phyloP scores from a whole-genome alignment of 2,329 filamentous ascomycete species.

The Penicillium brasilianum region DNA sequence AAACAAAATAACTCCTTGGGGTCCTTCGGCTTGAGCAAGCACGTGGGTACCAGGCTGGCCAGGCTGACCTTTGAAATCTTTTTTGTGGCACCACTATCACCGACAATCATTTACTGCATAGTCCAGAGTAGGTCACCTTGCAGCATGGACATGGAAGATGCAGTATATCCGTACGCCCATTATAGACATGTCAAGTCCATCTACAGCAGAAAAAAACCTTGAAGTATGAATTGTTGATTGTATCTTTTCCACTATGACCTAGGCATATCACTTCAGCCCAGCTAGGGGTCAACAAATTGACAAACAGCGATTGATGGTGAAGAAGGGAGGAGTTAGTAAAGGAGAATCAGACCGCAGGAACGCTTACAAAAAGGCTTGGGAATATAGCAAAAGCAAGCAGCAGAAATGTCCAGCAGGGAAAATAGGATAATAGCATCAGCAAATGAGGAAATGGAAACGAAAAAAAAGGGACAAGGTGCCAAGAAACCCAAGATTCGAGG shows the following conservation, averaged over 20 bases:
- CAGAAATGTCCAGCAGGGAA: constrained; percentile 9
- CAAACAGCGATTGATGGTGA: constrained; percentile 7
- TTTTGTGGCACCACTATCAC: too few relatives aligned
- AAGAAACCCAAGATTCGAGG: constrained; percentile 2
- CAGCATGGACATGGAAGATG: too few relatives aligned
- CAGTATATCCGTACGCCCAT: too few relatives aligned
- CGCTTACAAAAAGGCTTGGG: constrained; percentile 27
- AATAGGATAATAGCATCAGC: neutral
- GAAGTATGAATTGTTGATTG: neutral
- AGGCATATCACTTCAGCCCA: constrained; percentile 5
- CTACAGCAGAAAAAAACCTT: neutral
- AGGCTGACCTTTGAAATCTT: too few relatives aligned
- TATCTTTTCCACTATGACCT: constrained; percentile 7
- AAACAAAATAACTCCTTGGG: too few relatives aligned
- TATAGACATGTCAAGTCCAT: too few relatives aligned
- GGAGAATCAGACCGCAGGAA: constrained; percentile 11
- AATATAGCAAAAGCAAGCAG: constrained; percentile 30
- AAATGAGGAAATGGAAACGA: constrained; percentile 4
- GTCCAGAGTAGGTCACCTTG: too few relatives aligned
- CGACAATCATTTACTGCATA: too few relatives aligned
- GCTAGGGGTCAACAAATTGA: constrained; percentile 14
- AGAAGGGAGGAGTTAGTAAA: too few relatives aligned
- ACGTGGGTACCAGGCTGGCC: too few relatives aligned
- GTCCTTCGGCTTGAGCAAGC: too few relatives aligned
- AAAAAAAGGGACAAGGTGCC: constrained; percentile 7